These are phyloP conservation scores for Phytophthora citrophthora DNA, from an alignment of 352 stramenopile species.

Conservation along the genomic window DNA sequence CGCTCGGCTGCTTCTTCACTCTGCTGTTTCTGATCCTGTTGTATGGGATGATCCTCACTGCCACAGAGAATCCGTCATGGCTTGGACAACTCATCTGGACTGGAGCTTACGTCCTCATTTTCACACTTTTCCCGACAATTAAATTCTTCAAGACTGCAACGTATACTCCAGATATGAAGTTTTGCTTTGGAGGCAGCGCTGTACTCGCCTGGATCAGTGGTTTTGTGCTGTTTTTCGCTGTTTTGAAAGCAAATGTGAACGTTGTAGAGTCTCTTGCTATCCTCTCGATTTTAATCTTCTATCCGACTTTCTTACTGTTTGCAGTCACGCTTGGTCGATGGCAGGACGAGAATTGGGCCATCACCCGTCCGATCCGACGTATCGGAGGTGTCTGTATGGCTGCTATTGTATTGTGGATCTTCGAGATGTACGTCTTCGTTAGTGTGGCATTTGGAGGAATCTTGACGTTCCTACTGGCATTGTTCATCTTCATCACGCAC, in stretches of 20 bases:
- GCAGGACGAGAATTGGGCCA: conserved; percentile 74
- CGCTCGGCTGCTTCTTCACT: conserved; percentile 61
- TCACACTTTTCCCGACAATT: conserved; percentile 71
- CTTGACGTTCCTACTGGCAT: conserved; percentile 60
- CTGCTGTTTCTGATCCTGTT: conserved; percentile 67
- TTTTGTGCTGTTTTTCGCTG: conserved; percentile 73
- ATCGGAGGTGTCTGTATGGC: conserved; percentile 19
- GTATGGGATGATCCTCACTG: conserved; percentile 69
- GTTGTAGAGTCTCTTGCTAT: conserved; percentile 76
- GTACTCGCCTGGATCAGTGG: conserved; percentile 72
- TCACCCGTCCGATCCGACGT: conserved; percentile 56
- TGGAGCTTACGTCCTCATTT: conserved; percentile 62
- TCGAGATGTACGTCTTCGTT: conserved; percentile 81
- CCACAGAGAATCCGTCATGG: conserved; percentile 71
- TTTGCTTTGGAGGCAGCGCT: conserved; percentile 55
- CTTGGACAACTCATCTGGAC: conserved; percentile 81
- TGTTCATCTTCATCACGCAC: conserved; percentile 79
- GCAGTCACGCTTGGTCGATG: conserved; percentile 78
- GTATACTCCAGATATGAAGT: conserved; percentile 65
- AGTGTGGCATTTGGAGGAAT: conserved; percentile 58
- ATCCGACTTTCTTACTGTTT: conserved; percentile 80
- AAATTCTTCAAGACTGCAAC: conserved; percentile 82
- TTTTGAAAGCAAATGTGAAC: conserved; percentile 68
- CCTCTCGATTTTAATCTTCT: conserved; percentile 79
- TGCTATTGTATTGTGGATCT: conserved; percentile 67